Conservation (phyloP, 2,329 filamentous ascomycete genomes). For the Cladosporium sp. region DNA sequence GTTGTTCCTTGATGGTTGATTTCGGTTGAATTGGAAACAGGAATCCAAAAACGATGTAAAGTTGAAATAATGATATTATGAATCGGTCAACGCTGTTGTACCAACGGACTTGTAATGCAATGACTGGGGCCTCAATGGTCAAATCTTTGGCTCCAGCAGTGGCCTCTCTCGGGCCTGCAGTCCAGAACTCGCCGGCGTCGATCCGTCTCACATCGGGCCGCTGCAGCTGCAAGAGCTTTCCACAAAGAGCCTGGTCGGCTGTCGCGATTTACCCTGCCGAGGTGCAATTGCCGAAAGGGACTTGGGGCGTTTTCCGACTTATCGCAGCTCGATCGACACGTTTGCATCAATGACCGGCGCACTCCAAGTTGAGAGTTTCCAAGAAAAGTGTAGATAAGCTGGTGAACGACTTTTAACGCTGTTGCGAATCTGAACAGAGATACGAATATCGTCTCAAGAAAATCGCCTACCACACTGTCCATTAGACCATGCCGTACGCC, state of each 20-base stretch:
- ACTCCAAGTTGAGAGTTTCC: not conserved
- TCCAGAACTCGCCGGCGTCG: not conserved
- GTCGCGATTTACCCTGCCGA: not conserved
- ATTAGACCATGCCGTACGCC: conserved; percentile 6
- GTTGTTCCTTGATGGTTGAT: not conserved
- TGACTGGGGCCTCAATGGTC: conserved; percentile 2
- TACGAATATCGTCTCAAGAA: not conserved
- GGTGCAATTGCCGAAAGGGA: not conserved
- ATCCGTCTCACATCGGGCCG: not conserved
- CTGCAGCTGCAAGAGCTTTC: not conserved
- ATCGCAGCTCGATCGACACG: conserved; percentile 5
- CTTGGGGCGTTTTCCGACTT: not conserved
- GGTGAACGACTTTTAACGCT: not conserved
- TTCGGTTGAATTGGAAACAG: too few relatives aligned
- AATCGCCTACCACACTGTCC: not conserved
- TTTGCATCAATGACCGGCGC: not conserved
- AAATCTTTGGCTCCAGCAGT: not conserved
- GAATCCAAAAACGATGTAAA: not conserved
- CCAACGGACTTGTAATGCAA: not conserved
- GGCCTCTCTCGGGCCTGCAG: not conserved
- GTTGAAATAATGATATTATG: not conserved
- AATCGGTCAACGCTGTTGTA: not conserved
- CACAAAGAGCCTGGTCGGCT: not conserved
- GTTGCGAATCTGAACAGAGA: not conserved
- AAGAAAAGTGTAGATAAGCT: not conserved